Base-by-base conservation (phyloP, 2,329 filamentous ascomycete species). In the Sporothrix inflata region DNA sequence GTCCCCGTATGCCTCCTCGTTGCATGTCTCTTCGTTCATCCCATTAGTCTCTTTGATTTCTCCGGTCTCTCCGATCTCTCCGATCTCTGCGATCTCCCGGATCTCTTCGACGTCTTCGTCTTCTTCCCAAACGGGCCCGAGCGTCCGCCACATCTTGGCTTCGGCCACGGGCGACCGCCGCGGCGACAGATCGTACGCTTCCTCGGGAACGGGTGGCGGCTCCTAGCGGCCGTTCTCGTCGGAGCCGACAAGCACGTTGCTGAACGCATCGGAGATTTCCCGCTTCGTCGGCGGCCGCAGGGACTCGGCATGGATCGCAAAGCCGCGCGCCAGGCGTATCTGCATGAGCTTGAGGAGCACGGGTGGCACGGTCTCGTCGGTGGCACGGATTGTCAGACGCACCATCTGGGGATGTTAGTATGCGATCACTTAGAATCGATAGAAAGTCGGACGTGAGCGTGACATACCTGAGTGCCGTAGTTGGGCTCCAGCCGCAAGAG, bases 401-500 rank as follows among this genome's bases (percentile, higher is more conserved):
- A 97, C 92, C 94, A 98, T 98, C 96, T 98, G 76, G 76, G 77
- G 73, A 75, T 70, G 55, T 30, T 53, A 63, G 61, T 11, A 49
- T 49, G 5, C n/a, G 49, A n/a, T 40, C 30, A 14, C 27, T 63
- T 1, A 9, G 0, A 6, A 5, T 5, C 38, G 38, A 4, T 47
- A n/a, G 16, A 47, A 16, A n/a, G 16, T 47, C 16, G 7, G n/a
- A 9, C 24, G 21, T 34, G n/a, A 38, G 16, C n/a, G n/a, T 1
- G 30, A 45, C 91, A 84, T 87, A 98, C 96, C 89, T 94, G 93
- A 75, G 92, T 95, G 75, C 89, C 87, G 79, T 94, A 95, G 83
- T 99, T 99, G 74, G 96, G 96, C 86, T 99, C 96, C 83, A 99
- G 83, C 79, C 96, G 88, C 85, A 99, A 83, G 79, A 99, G 84